Conservation (phyloP, 345 rosid species). For the Citrus inodora region DNA sequence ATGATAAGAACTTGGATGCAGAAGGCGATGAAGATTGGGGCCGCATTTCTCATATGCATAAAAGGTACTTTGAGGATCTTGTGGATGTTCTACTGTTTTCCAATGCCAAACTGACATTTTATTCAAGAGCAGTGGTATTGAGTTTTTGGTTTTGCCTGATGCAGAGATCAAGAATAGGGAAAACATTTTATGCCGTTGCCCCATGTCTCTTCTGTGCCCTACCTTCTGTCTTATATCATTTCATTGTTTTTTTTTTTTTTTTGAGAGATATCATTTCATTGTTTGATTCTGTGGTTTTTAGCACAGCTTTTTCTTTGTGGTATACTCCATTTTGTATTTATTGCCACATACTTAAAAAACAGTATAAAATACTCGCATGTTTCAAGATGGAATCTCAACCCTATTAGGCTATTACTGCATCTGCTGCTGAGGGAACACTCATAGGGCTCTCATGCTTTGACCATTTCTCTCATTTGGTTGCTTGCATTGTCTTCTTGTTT, state of each 20-base stretch:
- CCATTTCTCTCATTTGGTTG: background rate
- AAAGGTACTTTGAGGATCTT: slow-evolving; percentile 40
- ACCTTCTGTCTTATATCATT: background rate
- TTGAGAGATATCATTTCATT: background rate
- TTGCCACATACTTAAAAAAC: background rate
- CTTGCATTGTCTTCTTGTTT: background rate
- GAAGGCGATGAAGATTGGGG: slow-evolving; percentile 69
- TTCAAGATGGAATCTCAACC: background rate
- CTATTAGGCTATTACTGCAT: background rate
- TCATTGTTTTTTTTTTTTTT: background rate
- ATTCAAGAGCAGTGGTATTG: background rate
- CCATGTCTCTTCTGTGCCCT: background rate
- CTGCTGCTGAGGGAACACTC: background rate
- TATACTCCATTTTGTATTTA: background rate
- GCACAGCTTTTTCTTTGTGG: background rate
- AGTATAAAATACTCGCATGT: background rate
- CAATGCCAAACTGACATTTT: background rate
- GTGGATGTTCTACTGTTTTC: background rate
- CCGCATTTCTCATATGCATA: slow-evolving; percentile 54
- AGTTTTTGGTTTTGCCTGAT: background rate
- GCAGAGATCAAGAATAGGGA: background rate
- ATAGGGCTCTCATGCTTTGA: background rate
- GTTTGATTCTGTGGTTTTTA: background rate
- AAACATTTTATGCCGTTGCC: background rate
- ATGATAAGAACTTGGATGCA: slow-evolving; percentile 27